Evolutionary conservation across 1,139 yeast genomes (phyloP).

Genomic region (Candida glucosophila): DNA sequence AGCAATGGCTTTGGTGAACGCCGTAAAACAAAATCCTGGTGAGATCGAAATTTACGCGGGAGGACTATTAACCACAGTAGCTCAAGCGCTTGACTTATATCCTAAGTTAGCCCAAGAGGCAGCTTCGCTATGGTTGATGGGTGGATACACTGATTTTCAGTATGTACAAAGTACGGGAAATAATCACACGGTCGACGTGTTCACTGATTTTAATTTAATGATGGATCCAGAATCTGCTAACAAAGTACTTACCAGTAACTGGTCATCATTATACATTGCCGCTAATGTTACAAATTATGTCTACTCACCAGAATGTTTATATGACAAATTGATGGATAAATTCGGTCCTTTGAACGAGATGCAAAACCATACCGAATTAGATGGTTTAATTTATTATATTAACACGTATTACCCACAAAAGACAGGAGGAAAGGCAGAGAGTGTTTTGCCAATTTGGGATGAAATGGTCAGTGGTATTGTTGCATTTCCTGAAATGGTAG

Average conservation of each 20-base stretch:
- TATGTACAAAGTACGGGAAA: conserved; percentile 25
- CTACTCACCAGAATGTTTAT: conserved; percentile 22
- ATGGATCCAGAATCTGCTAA: conserved; percentile 39
- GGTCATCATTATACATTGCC: conserved; percentile 27
- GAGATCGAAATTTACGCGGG: conserved; percentile 28
- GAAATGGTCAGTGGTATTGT: conserved; percentile 26
- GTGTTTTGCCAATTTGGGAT: conserved; percentile 32
- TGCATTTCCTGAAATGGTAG: conserved; percentile 23
- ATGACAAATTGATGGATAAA: conserved; percentile 1
- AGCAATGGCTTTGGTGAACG: conserved; percentile 28
- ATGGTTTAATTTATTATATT: conserved; percentile 15
- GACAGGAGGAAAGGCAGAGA: conserved; percentile 21
- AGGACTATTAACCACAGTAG: conserved; percentile 34
- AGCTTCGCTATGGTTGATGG: conserved; percentile 32
- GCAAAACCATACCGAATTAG: conserved; percentile 14
- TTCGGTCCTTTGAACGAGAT: conserved; percentile 8
- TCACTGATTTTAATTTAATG: conserved; percentile 32
- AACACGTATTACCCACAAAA: too few species aligned
- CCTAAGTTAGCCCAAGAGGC: conserved; percentile 28
- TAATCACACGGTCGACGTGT: conserved; percentile 18
- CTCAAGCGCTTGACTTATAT: conserved; percentile 31
- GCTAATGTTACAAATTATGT: conserved; percentile 32
- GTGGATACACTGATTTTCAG: conserved; percentile 32
- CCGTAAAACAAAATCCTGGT: conserved; percentile 23
- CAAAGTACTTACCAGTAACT: conserved; percentile 27